Evolutionary conservation across 768 basidiomycete genomes (phyloP), one percentile per base, ranked within the genome.

Genomic region (Naganishia friedmannii): DNA sequence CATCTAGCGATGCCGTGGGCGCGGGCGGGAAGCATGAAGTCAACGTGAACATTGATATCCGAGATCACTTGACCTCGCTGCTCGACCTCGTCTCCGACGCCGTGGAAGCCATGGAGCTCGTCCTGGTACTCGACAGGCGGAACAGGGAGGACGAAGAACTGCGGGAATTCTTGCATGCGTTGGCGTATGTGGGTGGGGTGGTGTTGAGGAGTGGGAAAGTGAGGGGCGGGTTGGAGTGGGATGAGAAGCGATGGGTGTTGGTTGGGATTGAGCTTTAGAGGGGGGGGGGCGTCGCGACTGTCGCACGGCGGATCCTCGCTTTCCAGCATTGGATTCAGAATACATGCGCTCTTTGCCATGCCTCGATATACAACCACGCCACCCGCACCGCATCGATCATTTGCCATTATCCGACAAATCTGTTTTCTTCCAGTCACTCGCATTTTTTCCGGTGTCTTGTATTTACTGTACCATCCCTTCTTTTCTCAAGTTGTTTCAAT

Each of bases 141-240:
- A 78, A 79, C 32, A 66, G 75, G 32, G 75, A 75, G 6, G 74
- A 72, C 54, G 76, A 77, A 42, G 71, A 72, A 34, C 66, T 80
- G 53, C 67, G 73, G 6, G 77, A 77, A 46, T 57, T 78, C 31
- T 67, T 80, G 7, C 79, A 80, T 70, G 74, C 75, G 6, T 56
- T 80, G 63, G 78, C 79, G 71, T 80, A 79, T 66, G 76, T 76
- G 19, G 79, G 79, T 8, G 78, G 78, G 0, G 74, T 73, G 39
- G 75, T 80, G 15, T 48, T 79, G 31, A 71, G 72, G 53, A 74
- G 72, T 28, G 76, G 76, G 6, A 72, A 67, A 3, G 67, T 76
- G 42, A 73, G 75, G 29, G 73, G 76, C 3, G 78, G 76, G 0
- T 77, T 74, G 67, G 77, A 75, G 26, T 81, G 77, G 77, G 78